These are phyloP conservation scores for Verticillium isaacii DNA, from an alignment of 2,329 filamentous ascomycete genomes.

Conservation along the genomic window DNA sequence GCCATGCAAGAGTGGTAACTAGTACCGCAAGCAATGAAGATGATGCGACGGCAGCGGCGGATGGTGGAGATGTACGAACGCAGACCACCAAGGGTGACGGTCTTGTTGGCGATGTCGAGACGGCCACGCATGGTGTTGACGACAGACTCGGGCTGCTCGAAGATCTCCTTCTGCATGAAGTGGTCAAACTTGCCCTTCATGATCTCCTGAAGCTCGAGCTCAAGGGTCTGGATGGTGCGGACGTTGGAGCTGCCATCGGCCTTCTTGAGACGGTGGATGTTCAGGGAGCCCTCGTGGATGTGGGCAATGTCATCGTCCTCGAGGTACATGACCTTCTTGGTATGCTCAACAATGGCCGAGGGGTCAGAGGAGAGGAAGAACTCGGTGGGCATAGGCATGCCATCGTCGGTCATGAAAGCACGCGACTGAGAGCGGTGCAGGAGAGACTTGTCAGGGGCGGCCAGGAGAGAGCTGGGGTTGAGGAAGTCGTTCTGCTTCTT, in stretches of 20 bases:
- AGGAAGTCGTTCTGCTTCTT: conserved; percentile 79
- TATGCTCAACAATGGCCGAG: conserved; percentile 98
- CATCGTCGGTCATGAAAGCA: conserved; percentile 97
- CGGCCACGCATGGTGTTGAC: conserved; percentile 99
- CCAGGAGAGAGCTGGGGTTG: conserved; percentile 65
- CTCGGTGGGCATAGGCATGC: conserved; percentile 94
- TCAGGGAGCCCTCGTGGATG: conserved; percentile 97
- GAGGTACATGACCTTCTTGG: conserved; percentile 99
- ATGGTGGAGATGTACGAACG: conserved; percentile 96
- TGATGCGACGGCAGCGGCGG: conserved; percentile 91
- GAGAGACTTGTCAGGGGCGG: conserved; percentile 93
- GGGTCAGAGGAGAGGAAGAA: conserved; percentile 99
- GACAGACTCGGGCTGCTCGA: conserved; percentile 98
- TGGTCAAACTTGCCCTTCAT: conserved; percentile 99
- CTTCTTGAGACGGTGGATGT: conserved; percentile 98
- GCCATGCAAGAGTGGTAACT: conserved; percentile 99
- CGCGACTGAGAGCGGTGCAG: conserved; percentile 97
- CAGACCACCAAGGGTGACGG: conserved; percentile 90
- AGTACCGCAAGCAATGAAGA: conserved; percentile 98
- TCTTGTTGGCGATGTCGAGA: conserved; percentile 88
- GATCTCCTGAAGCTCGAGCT: conserved; percentile 98
- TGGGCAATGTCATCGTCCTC: conserved; percentile 99
- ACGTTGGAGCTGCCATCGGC: conserved; percentile 95
- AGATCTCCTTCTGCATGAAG: conserved; percentile 99
- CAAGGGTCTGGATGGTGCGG: conserved; percentile 95